Evolutionary conservation across 805 yeast species (phyloP).

Genomic region (Yarrowia phangngaensis): DNA sequence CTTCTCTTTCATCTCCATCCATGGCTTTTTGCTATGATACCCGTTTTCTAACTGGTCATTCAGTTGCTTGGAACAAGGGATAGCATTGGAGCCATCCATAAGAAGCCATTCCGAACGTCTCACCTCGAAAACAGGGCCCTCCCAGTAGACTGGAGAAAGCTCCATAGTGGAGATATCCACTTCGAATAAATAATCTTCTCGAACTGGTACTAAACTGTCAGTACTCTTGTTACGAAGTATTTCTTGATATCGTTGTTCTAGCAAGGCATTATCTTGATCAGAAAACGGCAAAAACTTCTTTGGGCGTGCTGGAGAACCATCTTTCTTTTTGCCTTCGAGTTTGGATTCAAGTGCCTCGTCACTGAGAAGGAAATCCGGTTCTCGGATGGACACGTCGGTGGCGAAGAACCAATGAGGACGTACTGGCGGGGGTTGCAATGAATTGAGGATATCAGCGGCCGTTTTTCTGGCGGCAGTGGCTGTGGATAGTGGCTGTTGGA

Average conservation of each 20-base stretch:
- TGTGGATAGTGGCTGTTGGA: too few relatives aligned
- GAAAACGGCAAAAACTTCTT: conserved; percentile 66
- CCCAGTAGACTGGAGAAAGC: conserved; percentile 77
- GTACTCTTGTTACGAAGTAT: conserved; percentile 25
- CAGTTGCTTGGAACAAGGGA: conserved; percentile 51
- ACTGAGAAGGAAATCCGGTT: conserved; percentile 53
- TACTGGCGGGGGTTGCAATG: conserved; percentile 24
- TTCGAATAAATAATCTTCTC: conserved; percentile 74
- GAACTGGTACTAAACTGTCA: conserved; percentile 52
- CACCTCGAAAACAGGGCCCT: conserved; percentile 78
- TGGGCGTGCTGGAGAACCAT: conserved; percentile 36
- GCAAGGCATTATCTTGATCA: conserved; percentile 52
- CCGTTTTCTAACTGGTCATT: conserved; percentile 59
- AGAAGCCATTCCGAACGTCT: conserved; percentile 84
- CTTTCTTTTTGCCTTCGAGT: conserved; percentile 35
- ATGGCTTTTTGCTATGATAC: conserved; percentile 45
- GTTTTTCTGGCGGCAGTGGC: too few relatives aligned
- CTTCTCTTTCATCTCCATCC: conserved; percentile 38
- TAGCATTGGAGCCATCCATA: conserved; percentile 43
- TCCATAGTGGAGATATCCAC: conserved; percentile 58
- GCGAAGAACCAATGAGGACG: conserved; percentile 69
- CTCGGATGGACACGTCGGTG: conserved; percentile 66
- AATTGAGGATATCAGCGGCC: too few relatives aligned
- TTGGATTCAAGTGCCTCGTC: neutral
- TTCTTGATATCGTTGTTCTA: conserved; percentile 52